Evolutionary conservation across 2,329 filamentous ascomycete genomes (phyloP).

Genomic region (Penicillium sp.): DNA sequence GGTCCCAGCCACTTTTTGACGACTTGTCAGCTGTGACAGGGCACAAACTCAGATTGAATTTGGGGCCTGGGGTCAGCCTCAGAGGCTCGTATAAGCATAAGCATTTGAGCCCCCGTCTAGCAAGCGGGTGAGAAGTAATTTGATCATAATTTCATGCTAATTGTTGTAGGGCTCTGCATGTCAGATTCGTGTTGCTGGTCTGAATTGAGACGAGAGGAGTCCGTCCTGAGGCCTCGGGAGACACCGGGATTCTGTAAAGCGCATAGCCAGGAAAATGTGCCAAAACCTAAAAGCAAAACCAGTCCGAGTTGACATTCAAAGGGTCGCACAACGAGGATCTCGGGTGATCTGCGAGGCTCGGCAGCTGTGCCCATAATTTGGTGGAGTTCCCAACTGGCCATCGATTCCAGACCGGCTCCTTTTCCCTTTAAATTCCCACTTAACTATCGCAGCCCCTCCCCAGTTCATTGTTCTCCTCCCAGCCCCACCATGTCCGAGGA

Average conservation of each 20-base stretch:
- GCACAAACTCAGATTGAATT: neutral
- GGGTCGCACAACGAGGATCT: neutral
- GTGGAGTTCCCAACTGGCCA: conserved; percentile 6
- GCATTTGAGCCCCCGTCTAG: neutral
- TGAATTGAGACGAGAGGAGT: neutral
- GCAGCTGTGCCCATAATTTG: conserved; percentile 17
- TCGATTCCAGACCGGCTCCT: conserved; percentile 1
- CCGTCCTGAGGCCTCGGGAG: neutral
- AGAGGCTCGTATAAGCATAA: conserved; percentile 8
- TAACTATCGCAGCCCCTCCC: neutral
- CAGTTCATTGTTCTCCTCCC: conserved; percentile 3
- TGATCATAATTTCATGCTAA: neutral
- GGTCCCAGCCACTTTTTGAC: neutral
- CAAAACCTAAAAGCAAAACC: neutral
- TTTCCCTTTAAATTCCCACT: neutral
- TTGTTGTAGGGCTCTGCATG: neutral
- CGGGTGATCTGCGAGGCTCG: conserved; percentile 28
- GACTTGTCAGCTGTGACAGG: conserved; percentile 5
- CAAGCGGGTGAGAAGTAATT: neutral
- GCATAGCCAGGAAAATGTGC: neutral
- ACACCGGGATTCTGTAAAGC: neutral
- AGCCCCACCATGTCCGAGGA: conserved; percentile 21
- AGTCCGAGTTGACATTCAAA: neutral
- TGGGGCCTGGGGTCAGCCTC: neutral
- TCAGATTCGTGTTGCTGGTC: conserved; percentile 7